Conservation (phyloP, 208 protist species). For the Porcisia hertigi region DNA sequence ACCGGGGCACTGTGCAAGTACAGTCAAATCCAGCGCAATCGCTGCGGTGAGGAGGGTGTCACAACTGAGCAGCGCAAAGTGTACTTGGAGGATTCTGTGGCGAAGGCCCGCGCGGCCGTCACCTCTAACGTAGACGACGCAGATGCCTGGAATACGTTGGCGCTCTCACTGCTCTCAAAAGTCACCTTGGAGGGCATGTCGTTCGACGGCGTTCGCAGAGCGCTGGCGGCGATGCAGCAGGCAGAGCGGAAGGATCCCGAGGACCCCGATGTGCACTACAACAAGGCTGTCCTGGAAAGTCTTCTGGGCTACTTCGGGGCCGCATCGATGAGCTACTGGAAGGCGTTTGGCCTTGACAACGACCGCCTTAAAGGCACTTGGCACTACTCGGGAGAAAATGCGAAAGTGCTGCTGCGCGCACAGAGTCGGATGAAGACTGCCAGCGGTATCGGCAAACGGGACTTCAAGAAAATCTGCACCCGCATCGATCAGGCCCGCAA, state of each 20-base stretch:
- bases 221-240: slow-evolving; percentile 68
- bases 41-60: slow-evolving; percentile 55
- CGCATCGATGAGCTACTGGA: slow-evolving; percentile 52
- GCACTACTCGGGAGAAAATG: slow-evolving; percentile 48
- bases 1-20: slow-evolving; percentile 76
- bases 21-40: slow-evolving; percentile 79
- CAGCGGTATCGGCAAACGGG: slow-evolving; percentile 48
- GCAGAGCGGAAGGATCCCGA: slow-evolving; percentile 33
- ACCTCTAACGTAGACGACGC: slow-evolving; percentile 42
- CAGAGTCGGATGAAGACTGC: slow-evolving; percentile 49
- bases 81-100: slow-evolving; percentile 58
- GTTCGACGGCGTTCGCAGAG: slow-evolving; percentile 44
- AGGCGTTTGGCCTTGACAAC: slow-evolving; percentile 56
- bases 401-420: slow-evolving; percentile 42
- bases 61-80: slow-evolving; percentile 41
- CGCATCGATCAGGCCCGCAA: slow-evolving; percentile 49
- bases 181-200: slow-evolving; percentile 54
- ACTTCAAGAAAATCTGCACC: slow-evolving; percentile 54
- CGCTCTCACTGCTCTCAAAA: slow-evolving; percentile 70
- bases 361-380: slow-evolving; percentile 54
- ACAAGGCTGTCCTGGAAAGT: slow-evolving; percentile 77
- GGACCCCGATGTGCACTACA: slow-evolving; percentile 82
- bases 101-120: slow-evolving; percentile 64
- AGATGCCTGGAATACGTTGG: slow-evolving; percentile 73
- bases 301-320: slow-evolving; percentile 70